Percentiles rank a stretch among this genome's conserved stretches.
phyloP scores from a whole-genome alignment of 2,329 filamentous ascomycete species.

The Diaporthe citri region DNA sequence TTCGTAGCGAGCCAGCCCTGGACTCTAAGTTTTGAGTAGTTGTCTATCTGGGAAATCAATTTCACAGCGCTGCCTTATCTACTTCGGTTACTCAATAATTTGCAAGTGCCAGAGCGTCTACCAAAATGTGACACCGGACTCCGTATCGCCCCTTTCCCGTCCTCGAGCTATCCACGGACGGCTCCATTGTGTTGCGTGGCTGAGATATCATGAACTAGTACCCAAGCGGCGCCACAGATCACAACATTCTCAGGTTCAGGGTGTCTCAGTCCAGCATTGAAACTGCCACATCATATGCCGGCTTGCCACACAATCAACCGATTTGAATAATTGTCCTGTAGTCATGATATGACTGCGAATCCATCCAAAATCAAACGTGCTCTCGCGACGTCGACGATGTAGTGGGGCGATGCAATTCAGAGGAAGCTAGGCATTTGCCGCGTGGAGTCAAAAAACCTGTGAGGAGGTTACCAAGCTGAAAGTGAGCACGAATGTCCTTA shows the following conservation, averaged over 20 bases:
- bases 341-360: background rate
- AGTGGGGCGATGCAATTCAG: background rate
- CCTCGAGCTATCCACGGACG: background rate
- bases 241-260: too few relatives aligned
- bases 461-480: background rate
- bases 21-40: slow-evolving; percentile 27
- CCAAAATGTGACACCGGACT: background rate
- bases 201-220: too few relatives aligned
- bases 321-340: too few relatives aligned
- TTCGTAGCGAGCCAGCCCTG: slow-evolving; percentile 39
- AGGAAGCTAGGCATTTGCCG: background rate
- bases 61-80: background rate
- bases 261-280: too few relatives aligned
- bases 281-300: too few relatives aligned
- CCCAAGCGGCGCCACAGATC: too few relatives aligned
- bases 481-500: background rate
- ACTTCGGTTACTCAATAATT: background rate
- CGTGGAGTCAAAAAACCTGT: background rate
- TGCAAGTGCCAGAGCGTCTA: background rate
- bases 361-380: background rate
- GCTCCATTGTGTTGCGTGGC: too few relatives aligned
- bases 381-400: background rate
- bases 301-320: too few relatives aligned
- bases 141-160: background rate
- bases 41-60: background rate